Conservation (phyloP, 768 basidiomycete species). For the Jaapia argillacea region DNA sequence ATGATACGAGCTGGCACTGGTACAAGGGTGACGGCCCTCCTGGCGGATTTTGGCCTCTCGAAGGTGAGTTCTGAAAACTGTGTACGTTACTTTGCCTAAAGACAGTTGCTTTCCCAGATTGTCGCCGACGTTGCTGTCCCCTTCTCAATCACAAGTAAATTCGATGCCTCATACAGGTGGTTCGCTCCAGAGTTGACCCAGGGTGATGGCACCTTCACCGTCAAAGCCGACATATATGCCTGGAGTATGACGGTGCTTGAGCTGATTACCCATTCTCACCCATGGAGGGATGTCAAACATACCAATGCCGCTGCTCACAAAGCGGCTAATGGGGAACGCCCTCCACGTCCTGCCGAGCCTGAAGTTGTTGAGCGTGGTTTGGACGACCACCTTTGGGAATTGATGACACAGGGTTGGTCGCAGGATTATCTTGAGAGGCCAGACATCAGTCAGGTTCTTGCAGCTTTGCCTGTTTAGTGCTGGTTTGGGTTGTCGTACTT, state of each 20-base stretch:
- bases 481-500: too few species aligned
- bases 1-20: conserved; percentile 2
- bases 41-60: conserved; percentile 35
- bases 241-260: conserved; percentile 49
- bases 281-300: conserved; percentile 38
- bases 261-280: conserved; percentile 46
- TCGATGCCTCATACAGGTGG: conserved; percentile 37
- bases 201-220: conserved; percentile 37
- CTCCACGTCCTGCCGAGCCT: conserved; percentile 27
- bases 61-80: not conserved
- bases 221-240: conserved; percentile 42
- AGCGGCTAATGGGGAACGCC: conserved; percentile 31
- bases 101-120: conserved; percentile 37
- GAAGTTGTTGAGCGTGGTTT: conserved; percentile 30
- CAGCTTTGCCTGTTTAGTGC: too few species aligned
- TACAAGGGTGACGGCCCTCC: conserved; percentile 20
- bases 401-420: too few species aligned
- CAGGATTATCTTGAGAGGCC: too few species aligned
- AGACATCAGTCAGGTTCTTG: too few species aligned
- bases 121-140: conserved; percentile 41
- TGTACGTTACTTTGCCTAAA: not conserved
- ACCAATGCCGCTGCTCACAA: conserved; percentile 41
- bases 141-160: conserved; percentile 40
- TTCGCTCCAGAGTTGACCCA: conserved; percentile 47
- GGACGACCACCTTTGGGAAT: conserved; percentile 37